Evolutionary conservation across 768 basidiomycete species (phyloP).

Genomic region (Fomitopsis pulvina): DNA sequence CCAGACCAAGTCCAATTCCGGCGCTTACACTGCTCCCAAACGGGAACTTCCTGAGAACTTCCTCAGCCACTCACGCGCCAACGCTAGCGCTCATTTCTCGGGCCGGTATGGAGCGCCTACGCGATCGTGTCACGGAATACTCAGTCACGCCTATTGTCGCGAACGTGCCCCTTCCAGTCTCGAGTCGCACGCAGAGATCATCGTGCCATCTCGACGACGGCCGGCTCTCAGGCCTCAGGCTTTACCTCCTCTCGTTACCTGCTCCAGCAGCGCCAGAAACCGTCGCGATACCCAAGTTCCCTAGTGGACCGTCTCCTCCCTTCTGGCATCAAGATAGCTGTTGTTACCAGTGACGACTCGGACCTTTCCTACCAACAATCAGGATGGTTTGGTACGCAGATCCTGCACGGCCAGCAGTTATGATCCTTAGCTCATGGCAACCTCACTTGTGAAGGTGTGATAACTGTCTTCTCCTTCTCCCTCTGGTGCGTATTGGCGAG

Average conservation of each 20-base stretch:
- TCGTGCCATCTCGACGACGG: conserved; percentile 14
- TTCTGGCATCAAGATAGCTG: conserved; percentile 3
- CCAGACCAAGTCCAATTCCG: too few species aligned
- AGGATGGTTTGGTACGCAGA: conserved; percentile 20
- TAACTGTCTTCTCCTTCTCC: conserved; percentile 69
- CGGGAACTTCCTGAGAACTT: too few species aligned
- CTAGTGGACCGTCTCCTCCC: background rate
- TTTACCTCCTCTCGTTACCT: conserved; percentile 10
- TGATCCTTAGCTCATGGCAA: conserved; percentile 1
- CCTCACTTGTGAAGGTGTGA: conserved; percentile 50
- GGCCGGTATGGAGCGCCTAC: background rate
- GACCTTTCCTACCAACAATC: conserved; percentile 6
- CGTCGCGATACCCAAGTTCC: background rate
- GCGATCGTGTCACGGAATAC: background rate
- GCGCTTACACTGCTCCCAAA: too few species aligned
- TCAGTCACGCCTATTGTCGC: conserved; percentile 11
- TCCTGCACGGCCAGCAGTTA: background rate
- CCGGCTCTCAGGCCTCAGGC: conserved; percentile 4
- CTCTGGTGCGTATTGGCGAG: conserved; percentile 44
- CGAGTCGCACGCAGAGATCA: conserved; percentile 7
- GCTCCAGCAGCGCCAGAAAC: conserved; percentile 10
- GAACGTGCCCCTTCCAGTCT: too few species aligned
- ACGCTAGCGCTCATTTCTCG: too few species aligned
- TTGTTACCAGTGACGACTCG: background rate
- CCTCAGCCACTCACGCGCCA: too few species aligned